Percentiles rank a stretch among this genome's conserved stretches.
These are phyloP conservation scores for Barbarea vulgaris DNA, from an alignment of 345 rosid genomes.

Conservation along the genomic window DNA sequence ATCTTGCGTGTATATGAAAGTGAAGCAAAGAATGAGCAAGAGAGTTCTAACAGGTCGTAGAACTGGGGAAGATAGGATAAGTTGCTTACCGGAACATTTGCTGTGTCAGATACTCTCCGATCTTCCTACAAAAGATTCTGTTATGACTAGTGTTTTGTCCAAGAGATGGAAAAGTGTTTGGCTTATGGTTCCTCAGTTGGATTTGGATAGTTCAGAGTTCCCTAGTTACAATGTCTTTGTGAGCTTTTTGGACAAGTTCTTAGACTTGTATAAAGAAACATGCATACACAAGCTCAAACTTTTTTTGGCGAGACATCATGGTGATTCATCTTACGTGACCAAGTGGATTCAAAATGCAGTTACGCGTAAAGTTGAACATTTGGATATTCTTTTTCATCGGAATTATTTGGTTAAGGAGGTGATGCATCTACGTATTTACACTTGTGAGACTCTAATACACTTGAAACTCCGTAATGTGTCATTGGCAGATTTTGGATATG, in stretches of 20 bases:
- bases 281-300: neutral
- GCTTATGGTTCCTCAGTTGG: neutral
- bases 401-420: neutral
- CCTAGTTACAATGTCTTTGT: neutral
- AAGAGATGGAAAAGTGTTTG: neutral
- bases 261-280: neutral
- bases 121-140: neutral
- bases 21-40: neutral
- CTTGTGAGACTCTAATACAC: neutral
- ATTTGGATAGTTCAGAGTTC: neutral
- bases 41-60: neutral
- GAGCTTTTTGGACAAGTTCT: neutral
- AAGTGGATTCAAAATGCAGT: neutral
- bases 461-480: neutral
- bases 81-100: neutral
- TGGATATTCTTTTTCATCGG: neutral
- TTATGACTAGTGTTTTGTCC: neutral
- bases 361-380: neutral
- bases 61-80: neutral
- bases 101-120: neutral
- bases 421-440: constrained; percentile 10
- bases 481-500: neutral
- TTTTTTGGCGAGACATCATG: neutral
- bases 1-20: neutral
- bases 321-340: neutral